Evolutionary conservation across 176 grass and related monocot species (phyloP), one percentile per base, ranked within the genome.

Genomic region (Dactylis glomerata): DNA sequence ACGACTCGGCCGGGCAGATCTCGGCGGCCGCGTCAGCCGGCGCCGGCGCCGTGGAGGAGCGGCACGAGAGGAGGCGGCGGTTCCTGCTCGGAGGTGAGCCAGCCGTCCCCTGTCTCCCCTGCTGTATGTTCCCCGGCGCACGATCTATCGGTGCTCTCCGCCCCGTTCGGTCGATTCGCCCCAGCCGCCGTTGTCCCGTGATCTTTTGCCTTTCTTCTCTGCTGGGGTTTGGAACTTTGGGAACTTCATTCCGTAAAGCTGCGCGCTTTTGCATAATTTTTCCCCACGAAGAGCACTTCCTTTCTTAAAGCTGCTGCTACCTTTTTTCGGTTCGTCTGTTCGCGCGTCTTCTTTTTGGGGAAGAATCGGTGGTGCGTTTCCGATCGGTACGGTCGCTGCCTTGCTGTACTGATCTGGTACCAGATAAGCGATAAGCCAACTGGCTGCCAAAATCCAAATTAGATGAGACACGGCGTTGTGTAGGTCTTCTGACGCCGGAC

Each of bases 81-180:
- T 95, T 95, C 68, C 82, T 95, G 13, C 81, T 95, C 47, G 88
- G 88, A 88, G 93, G 93, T 95, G 81, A 92, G 44, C 50, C n/a
- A 8, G 5, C 14, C 37, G 15, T 7, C 41, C 5, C 68, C 68
- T 11, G 27, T 33, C 62, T 17, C 63, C 40, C 13, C 68, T 1
- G 20, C 58, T 42, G 30, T 16, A 47, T 42, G 30, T 16, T 47
- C 55, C 2, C 34, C 5, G 5, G 42, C 12, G 30, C 24, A 50
- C 64, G 30, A 7, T 22, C 62, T 5, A 4, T 45, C 15, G 8
- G 34, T 26, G 14, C 47, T 61, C 58, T 5, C 4, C 62, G 17
- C 34, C 16, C 28, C 23, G 49, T 68, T 56, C 38, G 82, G 9
- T 77, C 38, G 34, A 42, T 62, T 46, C 34, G 34, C 19, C n/a